phyloP scores from a whole-genome alignment of 208 protist genomes.

The Wallacemonas collosoma region DNA sequence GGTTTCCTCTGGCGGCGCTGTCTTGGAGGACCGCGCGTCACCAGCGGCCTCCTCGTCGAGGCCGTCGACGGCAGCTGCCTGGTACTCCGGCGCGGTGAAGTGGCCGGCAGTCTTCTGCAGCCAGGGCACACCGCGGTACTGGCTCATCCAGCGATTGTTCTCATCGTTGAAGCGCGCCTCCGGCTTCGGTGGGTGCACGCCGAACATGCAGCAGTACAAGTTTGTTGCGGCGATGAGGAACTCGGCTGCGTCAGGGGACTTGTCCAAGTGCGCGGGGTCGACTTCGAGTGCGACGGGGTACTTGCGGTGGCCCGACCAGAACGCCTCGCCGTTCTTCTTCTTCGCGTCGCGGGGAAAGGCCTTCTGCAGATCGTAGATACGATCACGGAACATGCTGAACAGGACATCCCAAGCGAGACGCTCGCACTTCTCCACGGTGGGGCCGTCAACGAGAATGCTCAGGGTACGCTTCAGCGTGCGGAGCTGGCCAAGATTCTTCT shows the following conservation, averaged over 20 bases:
- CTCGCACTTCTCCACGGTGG: conserved; percentile 94
- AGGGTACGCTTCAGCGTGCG: conserved; percentile 57
- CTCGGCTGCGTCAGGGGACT: conserved; percentile 50
- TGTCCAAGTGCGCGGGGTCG: conserved; percentile 15
- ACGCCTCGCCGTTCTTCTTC: conserved; percentile 91
- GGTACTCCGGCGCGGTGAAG: conserved; percentile 44
- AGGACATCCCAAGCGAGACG: conserved; percentile 94
- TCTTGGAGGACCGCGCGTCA: conserved; percentile 26
- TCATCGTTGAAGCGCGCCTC: conserved; percentile 84
- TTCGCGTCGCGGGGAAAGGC: conserved; percentile 97
- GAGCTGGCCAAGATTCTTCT: conserved; percentile 72
- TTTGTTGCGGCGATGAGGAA: conserved; percentile 79
- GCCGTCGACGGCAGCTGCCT: conserved; percentile 53
- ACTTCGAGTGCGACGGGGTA: conserved; percentile 75
- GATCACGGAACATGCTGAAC: conserved; percentile 95
- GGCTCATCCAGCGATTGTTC: conserved; percentile 81
- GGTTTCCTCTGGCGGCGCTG: conserved; percentile 39
- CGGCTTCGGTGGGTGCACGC: conserved; percentile 80
- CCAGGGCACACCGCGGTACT: conserved; percentile 76
- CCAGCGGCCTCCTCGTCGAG: conserved; percentile 80
- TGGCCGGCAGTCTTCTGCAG: conserved; percentile 38
- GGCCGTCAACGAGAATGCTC: conserved; percentile 46
- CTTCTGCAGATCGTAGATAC: conserved; percentile 97
- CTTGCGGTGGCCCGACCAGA: conserved; percentile 93
- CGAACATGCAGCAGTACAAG: conserved; percentile 87